phyloP scores from a whole-genome alignment of 2,329 filamentous ascomycete species.

The Aspergillus glaucus region DNA sequence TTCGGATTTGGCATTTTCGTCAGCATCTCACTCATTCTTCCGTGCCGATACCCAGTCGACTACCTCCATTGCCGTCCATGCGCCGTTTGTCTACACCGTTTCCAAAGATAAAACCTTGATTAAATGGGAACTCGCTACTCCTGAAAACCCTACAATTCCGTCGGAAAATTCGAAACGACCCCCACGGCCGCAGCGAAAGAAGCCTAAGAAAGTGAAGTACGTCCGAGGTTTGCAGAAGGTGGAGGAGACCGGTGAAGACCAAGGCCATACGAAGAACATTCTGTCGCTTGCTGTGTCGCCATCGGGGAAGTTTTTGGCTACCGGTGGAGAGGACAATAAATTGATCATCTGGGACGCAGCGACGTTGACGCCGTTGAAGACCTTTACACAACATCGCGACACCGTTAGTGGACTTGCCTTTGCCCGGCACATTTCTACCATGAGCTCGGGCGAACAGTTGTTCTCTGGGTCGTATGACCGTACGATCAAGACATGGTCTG shows the following conservation, averaged over 20 bases:
- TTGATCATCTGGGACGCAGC: conserved; percentile 84
- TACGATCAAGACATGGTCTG: conserved; percentile 90
- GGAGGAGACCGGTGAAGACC: conserved; percentile 40
- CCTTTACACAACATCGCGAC: conserved; percentile 89
- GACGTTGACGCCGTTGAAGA: conserved; percentile 68
- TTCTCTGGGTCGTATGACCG: conserved; percentile 88
- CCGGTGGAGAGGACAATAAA: conserved; percentile 76
- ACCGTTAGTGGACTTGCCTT: conserved; percentile 80
- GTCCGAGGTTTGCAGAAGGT: conserved; percentile 38
- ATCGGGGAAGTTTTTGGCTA: conserved; percentile 85
- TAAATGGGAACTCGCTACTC: conserved; percentile 76
- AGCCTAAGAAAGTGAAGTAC: conserved; percentile 46
- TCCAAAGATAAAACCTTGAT: conserved; percentile 77
- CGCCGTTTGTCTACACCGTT: conserved; percentile 80
- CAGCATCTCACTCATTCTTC: conserved; percentile 65
- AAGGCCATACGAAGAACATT: conserved; percentile 75
- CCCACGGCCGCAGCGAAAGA: conserved; percentile 40
- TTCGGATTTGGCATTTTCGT: conserved; percentile 61
- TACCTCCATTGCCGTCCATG: conserved; percentile 71
- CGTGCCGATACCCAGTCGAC: conserved; percentile 70
- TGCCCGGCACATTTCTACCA: conserved; percentile 60
- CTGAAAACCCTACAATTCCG: conserved; percentile 21
- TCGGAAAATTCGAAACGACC: conserved; percentile 57
- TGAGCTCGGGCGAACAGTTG: conserved; percentile 65
- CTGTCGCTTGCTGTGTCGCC: conserved; percentile 78